phyloP scores from a whole-genome alignment of 2,329 filamentous ascomycete genomes.

The Rachicladosporium sp. region DNA sequence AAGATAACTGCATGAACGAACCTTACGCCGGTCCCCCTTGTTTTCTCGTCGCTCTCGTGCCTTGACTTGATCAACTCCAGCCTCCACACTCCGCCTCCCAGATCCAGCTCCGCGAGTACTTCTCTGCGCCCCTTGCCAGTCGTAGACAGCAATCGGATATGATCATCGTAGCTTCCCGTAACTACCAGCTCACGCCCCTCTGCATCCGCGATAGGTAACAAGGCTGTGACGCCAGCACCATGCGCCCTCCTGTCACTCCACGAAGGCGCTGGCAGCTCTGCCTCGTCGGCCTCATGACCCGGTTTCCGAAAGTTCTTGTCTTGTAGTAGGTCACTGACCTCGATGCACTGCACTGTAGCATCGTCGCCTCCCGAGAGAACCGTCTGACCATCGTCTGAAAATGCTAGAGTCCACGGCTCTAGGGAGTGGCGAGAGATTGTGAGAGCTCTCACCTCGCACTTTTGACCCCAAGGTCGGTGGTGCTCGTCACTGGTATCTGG shows the following conservation, averaged over 20 bases:
- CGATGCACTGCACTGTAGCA: constrained; percentile 25
- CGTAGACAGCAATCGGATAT: constrained; percentile 53
- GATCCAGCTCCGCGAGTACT: constrained; percentile 50
- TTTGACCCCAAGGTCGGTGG: constrained; percentile 12
- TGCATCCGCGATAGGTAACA: constrained; percentile 53
- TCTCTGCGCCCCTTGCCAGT: constrained; percentile 29
- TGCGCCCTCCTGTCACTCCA: constrained; percentile 50
- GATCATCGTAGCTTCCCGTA: constrained; percentile 88
- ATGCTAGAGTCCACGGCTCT: constrained; percentile 64
- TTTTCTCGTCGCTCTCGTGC: too few relatives aligned
- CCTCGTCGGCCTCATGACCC: background rate
- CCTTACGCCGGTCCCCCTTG: too few relatives aligned
- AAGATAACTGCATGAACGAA: too few relatives aligned
- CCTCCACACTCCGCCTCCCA: constrained; percentile 80
- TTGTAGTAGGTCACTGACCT: too few relatives aligned
- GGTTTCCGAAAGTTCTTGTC: too few relatives aligned
- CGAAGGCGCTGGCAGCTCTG: constrained; percentile 2
- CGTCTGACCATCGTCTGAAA: constrained; percentile 29
- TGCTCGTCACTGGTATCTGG: constrained; percentile 5
- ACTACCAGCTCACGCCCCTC: constrained; percentile 43
- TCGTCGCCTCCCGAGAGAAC: constrained; percentile 66
- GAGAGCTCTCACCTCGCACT: constrained; percentile 8
- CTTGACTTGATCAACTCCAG: constrained; percentile 46
- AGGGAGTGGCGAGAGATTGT: constrained; percentile 34
- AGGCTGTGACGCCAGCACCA: constrained; percentile 75